Percentiles rank a stretch among this genome's conserved stretches.
Conservation (phyloP, 805 yeast species). For the Blastobotrys parvus region DNA sequence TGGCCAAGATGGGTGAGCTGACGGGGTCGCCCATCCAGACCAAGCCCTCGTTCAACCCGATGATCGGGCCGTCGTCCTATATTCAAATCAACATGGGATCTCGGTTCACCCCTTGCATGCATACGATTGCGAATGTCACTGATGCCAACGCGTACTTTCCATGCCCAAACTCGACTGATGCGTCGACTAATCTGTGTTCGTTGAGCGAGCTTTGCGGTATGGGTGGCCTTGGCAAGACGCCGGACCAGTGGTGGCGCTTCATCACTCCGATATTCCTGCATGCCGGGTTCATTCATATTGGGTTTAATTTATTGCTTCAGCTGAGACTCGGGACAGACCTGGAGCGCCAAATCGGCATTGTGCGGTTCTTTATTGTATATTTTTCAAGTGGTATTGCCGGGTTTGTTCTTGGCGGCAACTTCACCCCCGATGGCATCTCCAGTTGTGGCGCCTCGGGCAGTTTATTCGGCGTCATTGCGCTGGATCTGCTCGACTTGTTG, state of each 20-base stretch:
- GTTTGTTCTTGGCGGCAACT: constrained; percentile 60
- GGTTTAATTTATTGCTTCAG: constrained; percentile 55
- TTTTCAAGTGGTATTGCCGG: constrained; percentile 58
- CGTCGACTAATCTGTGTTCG: constrained; percentile 47
- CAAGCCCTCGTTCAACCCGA: constrained; percentile 65
- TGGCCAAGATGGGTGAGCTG: constrained; percentile 44
- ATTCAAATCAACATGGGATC: constrained; percentile 63
- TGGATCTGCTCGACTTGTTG: constrained; percentile 46
- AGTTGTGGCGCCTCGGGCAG: constrained; percentile 69
- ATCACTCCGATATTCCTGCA: constrained; percentile 65
- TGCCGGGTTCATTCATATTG: constrained; percentile 64
- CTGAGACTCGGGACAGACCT: constrained; percentile 51
- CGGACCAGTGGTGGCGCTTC: constrained; percentile 63
- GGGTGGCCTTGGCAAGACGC: constrained; percentile 39
- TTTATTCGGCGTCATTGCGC: constrained; percentile 58
- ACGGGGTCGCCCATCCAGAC: constrained; percentile 64
- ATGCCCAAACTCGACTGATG: constrained; percentile 57
- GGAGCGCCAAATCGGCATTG: constrained; percentile 48
- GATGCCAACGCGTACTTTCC: constrained; percentile 45
- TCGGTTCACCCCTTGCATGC: constrained; percentile 65
- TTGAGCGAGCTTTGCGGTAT: constrained; percentile 55
- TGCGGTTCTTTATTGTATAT: constrained; percentile 48
- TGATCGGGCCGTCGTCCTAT: constrained; percentile 69
- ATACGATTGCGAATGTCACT: constrained; percentile 41
- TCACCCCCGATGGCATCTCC: constrained; percentile 57